Evolutionary conservation across 257 asterid genomes (phyloP), one percentile per base, ranked within the genome.

Genomic region (Solanum sejunctum): DNA sequence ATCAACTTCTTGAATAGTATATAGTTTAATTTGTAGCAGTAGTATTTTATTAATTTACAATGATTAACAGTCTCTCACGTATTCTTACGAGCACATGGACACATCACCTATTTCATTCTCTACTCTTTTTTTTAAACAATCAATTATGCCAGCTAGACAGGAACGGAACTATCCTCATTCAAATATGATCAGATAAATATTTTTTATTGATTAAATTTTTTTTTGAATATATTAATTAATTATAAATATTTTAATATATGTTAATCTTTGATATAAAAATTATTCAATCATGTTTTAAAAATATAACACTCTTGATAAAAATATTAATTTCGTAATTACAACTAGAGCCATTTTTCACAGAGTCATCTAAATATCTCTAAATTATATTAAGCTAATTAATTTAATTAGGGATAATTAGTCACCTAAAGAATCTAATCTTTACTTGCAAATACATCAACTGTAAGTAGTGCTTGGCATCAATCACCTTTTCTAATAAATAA

Each of bases 361-460:
- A 66, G 67, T 69, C 20, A 81, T 85, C 87, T 39, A 82, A 86
- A 47, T 88, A 87, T 83, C 86, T 77, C 86, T 61, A 77, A 43
- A 47, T 80, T 47, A 81, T 45, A 21, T 82, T 84, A 39, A 39
- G 51, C 5, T 49, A 75, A 47, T 77, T 51, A 39, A 61, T 26
- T 56, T 67, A 69, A 69, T 69, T 69, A 69, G 17, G 41, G 20
- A 16, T 67, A 51, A 41, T 52, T 28, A 78, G 26, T 28, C 80
- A 70, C 77, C 80, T 21, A 67, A 41, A 83, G 89, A 88, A 91
- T 87, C 90, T 87, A 85, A 28, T 88, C 88, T 82, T 87, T 87
- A 71, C 82, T 77, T 71, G 77, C 72, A 75, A 81, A 84, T 64
- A 86, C 86, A 78, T 79, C 52, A 70, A 86, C 69, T 85, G 60